Evolutionary conservation across 805 yeast genomes (phyloP), one percentile per base, ranked within the genome.

Genomic region (Saccharomycopsis olivae): DNA sequence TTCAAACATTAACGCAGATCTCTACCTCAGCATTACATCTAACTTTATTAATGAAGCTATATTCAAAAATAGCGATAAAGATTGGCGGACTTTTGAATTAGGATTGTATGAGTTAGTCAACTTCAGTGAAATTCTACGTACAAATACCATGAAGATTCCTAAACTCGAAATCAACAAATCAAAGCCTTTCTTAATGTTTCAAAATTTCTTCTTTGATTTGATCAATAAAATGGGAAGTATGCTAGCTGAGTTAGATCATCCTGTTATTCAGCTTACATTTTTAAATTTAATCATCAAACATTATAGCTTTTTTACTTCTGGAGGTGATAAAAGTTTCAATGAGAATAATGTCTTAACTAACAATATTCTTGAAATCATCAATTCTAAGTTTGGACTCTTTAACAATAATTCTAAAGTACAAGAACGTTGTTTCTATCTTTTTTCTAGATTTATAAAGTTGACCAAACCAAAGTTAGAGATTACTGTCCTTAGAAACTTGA

Each of bases 221-320:
- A 66, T 77, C 36, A 66, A 64, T 42, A 36, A 43, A 10, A 46
- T 34, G 19, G 32, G 42, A 16, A 38, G 29, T 29, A 33, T 40
- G 25, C 30, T 42, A 8, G 61, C 62, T 38, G 66, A 65, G 45
- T 65, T 81, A 39, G 70, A 73, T 47, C 95, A 88, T 55, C 86
- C 94, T n/a, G 66, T 80, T 45, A 77, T 87, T 44, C 95, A 86
- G 55, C 60, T 84, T 29, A 68, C 72, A 35, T 85, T 83, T 49
- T 86, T 92, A 65, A 97, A 92, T 56, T 65, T 92, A 25, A 74
- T 86, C 24, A 78, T 85, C 41, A 81, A 85, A 53, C 92, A 86
- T 53, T 77, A 83, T 49, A 62, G 71, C 19, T 76, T 81, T 48
- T 71, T 79, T 53, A 36, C 36, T 11, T 21, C 36, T 10, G 40